These are phyloP conservation scores for Cyclostephanos tholiformis DNA, from an alignment of 108 stramenopile genomes.

Conservation along the genomic window DNA sequence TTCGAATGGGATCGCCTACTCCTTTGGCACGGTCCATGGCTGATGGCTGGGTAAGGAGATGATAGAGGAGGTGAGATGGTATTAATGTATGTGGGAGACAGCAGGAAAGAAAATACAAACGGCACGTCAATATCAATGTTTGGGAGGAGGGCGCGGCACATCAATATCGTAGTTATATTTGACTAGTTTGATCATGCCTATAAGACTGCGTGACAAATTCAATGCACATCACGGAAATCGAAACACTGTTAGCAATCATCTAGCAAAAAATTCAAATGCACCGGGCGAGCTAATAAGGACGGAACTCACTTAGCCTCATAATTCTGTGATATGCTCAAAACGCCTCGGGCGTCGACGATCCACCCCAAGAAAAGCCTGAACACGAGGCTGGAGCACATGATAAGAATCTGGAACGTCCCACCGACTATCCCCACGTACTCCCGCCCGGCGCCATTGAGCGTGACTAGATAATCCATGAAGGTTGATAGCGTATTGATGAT, in stretches of 20 bases:
- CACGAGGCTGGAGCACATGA: slow-evolving; percentile 89
- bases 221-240: not conserved
- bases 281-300: too few species aligned
- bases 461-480: slow-evolving; percentile 90
- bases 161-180: too few species aligned
- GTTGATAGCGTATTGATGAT: slow-evolving; percentile 91
- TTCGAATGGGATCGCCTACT: too few species aligned
- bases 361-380: slow-evolving; percentile 83
- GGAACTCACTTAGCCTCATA: slow-evolving; percentile 85
- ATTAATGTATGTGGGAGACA: too few species aligned
- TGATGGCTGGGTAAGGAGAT: too few species aligned
- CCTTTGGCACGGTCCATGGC: too few species aligned
- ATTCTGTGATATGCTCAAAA: slow-evolving; percentile 58
- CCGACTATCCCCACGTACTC: slow-evolving; percentile 86
- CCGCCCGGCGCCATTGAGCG: slow-evolving; percentile 78
- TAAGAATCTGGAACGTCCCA: slow-evolving; percentile 81
- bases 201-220: slow-evolving; percentile 22
- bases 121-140: too few species aligned
- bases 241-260: too few species aligned
- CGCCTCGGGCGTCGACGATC: slow-evolving; percentile 42
- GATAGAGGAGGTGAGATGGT: too few species aligned
- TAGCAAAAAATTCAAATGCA: too few species aligned
- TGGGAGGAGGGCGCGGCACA: too few species aligned
- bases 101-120: too few species aligned
- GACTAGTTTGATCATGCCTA: slow-evolving; percentile 79